These are phyloP conservation scores for Camelina hispida DNA, from an alignment of 345 rosid genomes.

Conservation along the genomic window DNA sequence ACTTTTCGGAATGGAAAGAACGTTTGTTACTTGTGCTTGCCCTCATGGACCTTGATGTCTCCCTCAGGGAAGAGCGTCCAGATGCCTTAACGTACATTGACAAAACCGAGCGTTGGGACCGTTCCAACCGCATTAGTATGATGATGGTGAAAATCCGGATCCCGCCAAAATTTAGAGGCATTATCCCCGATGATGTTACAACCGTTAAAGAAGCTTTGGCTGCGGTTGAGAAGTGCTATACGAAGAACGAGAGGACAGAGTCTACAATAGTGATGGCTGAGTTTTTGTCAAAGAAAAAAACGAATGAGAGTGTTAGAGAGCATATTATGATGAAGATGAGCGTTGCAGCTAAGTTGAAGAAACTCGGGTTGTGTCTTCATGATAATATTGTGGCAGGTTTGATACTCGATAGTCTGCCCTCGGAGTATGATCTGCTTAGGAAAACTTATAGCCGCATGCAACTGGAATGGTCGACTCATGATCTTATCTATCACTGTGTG, in stretches of 20 bases:
- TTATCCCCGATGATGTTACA: conserved; percentile 28
- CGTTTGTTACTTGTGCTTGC: conserved; percentile 34
- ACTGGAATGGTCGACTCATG: conserved; percentile 32
- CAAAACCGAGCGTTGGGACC: conserved; percentile 27
- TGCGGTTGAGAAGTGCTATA: conserved; percentile 32
- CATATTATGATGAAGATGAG: conserved; percentile 30
- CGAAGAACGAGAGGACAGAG: not conserved
- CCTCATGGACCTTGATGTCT: conserved; percentile 39
- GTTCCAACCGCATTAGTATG: conserved; percentile 30
- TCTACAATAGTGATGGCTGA: not conserved
- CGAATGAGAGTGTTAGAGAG: conserved; percentile 28
- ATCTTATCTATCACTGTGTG: conserved; percentile 30
- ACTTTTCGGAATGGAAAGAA: conserved; percentile 37
- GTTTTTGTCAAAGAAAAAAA: not conserved
- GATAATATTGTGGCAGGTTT: not conserved
- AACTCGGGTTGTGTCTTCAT: conserved; percentile 10
- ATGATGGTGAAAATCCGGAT: conserved; percentile 32
- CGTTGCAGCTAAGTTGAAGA: conserved; percentile 26
- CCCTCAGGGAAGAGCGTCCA: conserved; percentile 31
- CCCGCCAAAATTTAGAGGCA: conserved; percentile 6
- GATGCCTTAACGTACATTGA: not conserved
- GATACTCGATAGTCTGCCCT: conserved; percentile 16
- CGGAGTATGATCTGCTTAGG: conserved; percentile 22
- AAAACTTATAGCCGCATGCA: not conserved
- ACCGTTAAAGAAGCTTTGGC: conserved; percentile 24